These are phyloP conservation scores for Colletotrichum destructivum DNA, from an alignment of 2,329 filamentous ascomycete genomes.

Conservation along the genomic window DNA sequence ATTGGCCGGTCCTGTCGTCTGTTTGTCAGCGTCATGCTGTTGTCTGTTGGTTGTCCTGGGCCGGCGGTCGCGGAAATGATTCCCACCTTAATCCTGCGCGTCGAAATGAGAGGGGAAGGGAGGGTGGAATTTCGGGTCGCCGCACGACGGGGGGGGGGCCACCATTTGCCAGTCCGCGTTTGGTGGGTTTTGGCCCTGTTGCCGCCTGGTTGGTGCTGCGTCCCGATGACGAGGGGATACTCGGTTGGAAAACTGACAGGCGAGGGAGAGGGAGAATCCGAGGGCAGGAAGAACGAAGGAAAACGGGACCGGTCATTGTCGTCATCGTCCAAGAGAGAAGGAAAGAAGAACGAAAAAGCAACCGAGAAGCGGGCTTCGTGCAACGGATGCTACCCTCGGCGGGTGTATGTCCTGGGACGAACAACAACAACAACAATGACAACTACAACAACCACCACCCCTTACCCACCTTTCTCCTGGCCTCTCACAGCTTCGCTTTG, in stretches of 20 bases:
- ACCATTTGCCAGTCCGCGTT: slow-evolving; percentile 15
- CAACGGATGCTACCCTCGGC: slow-evolving; percentile 17
- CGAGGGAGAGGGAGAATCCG: not conserved
- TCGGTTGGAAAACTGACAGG: not conserved
- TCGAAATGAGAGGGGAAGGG: slow-evolving; percentile 30
- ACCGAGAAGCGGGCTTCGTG: not conserved
- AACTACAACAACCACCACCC: no score
- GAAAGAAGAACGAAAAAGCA: slow-evolving; percentile 20
- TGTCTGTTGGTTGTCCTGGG: not conserved
- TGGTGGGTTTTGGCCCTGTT: slow-evolving; percentile 18
- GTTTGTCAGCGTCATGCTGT: no score
- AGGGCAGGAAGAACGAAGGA: not conserved
- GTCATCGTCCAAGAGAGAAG: slow-evolving; percentile 5
- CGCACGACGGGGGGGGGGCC: slow-evolving; percentile 22
- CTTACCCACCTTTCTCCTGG: no score
- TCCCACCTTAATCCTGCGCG: slow-evolving; percentile 25
- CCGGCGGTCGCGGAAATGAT: slow-evolving; percentile 35
- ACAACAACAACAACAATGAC: no score
- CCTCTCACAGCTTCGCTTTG: not conserved
- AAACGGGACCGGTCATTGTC: slow-evolving; percentile 20
- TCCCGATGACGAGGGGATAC: slow-evolving; percentile 33
- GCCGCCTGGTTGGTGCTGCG: slow-evolving; percentile 19
- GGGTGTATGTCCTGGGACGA: not conserved
- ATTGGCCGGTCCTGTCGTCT: not conserved
- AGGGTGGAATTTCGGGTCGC: slow-evolving; percentile 10